phyloP scores from a whole-genome alignment of 2,329 filamentous ascomycete species.

The Phialocephala subalpina region DNA sequence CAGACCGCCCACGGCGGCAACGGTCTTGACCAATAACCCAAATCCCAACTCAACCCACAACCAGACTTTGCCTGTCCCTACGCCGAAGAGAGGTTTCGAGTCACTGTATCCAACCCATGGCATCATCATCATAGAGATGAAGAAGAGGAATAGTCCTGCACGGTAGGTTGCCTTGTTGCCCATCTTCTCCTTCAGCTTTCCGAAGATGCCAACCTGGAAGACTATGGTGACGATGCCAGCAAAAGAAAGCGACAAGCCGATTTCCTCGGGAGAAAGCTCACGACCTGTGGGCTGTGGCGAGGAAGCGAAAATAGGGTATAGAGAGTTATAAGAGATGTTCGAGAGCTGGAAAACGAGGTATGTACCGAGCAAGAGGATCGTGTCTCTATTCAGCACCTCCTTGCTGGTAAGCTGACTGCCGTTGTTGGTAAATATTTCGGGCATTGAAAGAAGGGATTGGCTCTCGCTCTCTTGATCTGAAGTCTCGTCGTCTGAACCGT shows the following conservation, averaged over 20 bases:
- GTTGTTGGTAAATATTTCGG: slow-evolving; percentile 52
- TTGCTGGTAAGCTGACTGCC: slow-evolving; percentile 59
- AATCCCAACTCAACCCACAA: slow-evolving; percentile 83
- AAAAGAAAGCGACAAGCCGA: slow-evolving; percentile 85
- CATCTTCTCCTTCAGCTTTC: slow-evolving; percentile 76
- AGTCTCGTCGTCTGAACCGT: slow-evolving; percentile 45
- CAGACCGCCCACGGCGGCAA: slow-evolving; percentile 88
- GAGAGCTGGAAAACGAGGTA: slow-evolving; percentile 94
- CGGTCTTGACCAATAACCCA: slow-evolving; percentile 86
- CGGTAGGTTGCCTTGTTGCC: slow-evolving; percentile 90
- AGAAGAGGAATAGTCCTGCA: slow-evolving; percentile 79
- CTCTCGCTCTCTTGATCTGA: slow-evolving; percentile 39
- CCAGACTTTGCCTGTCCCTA: slow-evolving; percentile 71
- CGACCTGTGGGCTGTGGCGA: slow-evolving; percentile 79
- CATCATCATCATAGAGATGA: slow-evolving; percentile 84
- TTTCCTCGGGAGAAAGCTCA: slow-evolving; percentile 76
- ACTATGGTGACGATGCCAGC: slow-evolving; percentile 86
- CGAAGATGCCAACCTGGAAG: slow-evolving; percentile 89
- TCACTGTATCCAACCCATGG: slow-evolving; percentile 87
- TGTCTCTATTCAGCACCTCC: slow-evolving; percentile 79
- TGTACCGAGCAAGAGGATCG: slow-evolving; percentile 80
- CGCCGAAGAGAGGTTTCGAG: slow-evolving; percentile 60
- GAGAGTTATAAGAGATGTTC: slow-evolving; percentile 93
- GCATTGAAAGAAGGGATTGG: slow-evolving; percentile 39
- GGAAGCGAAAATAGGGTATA: slow-evolving; percentile 93